A percentile compares a stretch with the other conserved stretches of the same genome.
Evolutionary conservation across 768 basidiomycete species (phyloP).

Genomic region (Rhodotorula diobovata): DNA sequence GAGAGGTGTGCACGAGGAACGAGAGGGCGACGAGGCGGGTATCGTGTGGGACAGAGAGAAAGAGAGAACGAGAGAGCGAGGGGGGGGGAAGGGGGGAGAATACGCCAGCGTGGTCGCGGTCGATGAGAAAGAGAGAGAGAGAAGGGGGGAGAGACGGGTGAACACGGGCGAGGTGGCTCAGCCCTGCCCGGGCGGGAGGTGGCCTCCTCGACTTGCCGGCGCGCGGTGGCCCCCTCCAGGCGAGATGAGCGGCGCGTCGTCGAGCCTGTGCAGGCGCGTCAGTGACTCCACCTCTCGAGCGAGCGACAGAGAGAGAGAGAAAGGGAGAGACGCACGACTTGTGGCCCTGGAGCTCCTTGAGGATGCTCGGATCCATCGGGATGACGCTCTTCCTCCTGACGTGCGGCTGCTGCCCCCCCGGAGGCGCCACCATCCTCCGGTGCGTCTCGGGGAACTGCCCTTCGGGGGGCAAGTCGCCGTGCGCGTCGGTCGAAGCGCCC

Average conservation of each 20-base stretch:
- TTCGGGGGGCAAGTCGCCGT: slow-evolving; percentile 24
- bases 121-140: background rate
- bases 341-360: slow-evolving; percentile 57
- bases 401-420: slow-evolving; percentile 58
- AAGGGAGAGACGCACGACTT: slow-evolving; percentile 30
- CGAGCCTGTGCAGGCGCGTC: slow-evolving; percentile 17
- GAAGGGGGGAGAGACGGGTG: background rate
- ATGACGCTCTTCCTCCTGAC: slow-evolving; percentile 90
- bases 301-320: background rate
- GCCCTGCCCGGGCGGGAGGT: background rate
- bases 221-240: slow-evolving; percentile 1
- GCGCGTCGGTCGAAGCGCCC: too few species aligned
- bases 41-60: background rate
- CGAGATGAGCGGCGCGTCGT: slow-evolving; percentile 30
- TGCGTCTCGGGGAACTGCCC: slow-evolving; percentile 35
- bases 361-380: slow-evolving; percentile 82
- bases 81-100: background rate
- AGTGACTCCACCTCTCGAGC: too few species aligned
- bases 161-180: background rate
- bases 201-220: slow-evolving; percentile 7
- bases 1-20: background rate
- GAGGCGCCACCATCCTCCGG: slow-evolving; percentile 41
- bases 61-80: background rate
- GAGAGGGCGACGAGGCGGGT: background rate
- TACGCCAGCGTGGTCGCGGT: too few species aligned